These are phyloP conservation scores for Coniferiporia sulphurascens DNA, from an alignment of 1,284 basidiomycete genomes.

Conservation along the genomic window DNA sequence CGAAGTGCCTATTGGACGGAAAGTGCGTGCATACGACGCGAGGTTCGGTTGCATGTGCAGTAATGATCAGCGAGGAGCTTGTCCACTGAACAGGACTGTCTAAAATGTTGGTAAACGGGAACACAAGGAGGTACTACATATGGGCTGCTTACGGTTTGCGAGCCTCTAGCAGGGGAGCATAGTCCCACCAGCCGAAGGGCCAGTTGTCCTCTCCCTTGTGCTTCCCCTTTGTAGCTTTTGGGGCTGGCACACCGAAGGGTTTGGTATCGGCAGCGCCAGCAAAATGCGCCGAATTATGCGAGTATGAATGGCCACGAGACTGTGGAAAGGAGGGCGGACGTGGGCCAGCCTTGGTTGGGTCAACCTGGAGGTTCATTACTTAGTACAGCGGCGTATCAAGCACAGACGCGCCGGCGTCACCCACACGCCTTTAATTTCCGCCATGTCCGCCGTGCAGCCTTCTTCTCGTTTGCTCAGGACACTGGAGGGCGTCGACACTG, in stretches of 20 bases:
- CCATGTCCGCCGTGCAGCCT: not conserved
- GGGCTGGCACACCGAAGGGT: not conserved
- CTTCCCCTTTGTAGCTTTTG: slow-evolving; percentile 51
- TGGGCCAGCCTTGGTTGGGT: not conserved
- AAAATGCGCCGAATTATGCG: not conserved
- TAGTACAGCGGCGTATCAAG: not conserved
- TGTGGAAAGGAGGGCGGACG: slow-evolving; percentile 1
- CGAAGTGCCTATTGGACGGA: slow-evolving; percentile 61
- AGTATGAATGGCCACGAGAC: slow-evolving; percentile 5
- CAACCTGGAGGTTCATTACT: not conserved
- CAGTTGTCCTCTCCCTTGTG: slow-evolving; percentile 48
- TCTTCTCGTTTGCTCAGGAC: slow-evolving; percentile 36
- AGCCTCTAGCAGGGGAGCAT: slow-evolving; percentile 53
- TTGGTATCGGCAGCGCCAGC: slow-evolving; percentile 6
- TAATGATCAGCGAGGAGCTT: slow-evolving; percentile 59
- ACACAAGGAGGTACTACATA: slow-evolving; percentile 5
- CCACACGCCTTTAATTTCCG: not conserved
- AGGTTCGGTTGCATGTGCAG: slow-evolving; percentile 56
- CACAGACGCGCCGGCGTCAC: not conserved
- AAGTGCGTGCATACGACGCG: slow-evolving; percentile 59
- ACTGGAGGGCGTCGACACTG: slow-evolving; percentile 59
- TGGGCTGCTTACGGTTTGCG: slow-evolving; percentile 40
- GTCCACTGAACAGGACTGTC: slow-evolving; percentile 68
- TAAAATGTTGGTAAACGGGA: slow-evolving; percentile 3
- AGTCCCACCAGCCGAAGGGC: slow-evolving; percentile 70